Conservation (phyloP, 2,329 filamentous ascomycete species). For the Penicillium sp. region DNA sequence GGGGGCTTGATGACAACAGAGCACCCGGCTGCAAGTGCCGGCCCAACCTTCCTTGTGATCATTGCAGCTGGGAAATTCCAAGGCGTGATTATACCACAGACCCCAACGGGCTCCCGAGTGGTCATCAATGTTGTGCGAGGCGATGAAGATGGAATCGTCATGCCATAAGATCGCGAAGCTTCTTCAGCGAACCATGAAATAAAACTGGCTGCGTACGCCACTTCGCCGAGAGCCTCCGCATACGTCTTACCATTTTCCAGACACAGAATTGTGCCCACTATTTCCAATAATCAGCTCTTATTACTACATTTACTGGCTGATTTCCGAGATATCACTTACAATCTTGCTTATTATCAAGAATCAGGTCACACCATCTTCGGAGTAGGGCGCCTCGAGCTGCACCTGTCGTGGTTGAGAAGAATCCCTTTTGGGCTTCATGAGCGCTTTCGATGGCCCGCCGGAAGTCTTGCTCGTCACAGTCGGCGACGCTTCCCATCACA, state of each 20-base stretch:
- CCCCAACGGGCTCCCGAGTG: constrained; percentile 79
- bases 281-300: no score
- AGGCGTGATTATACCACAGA: constrained; percentile 81
- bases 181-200: constrained; percentile 59
- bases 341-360: no score
- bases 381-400: no score
- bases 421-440: no score
- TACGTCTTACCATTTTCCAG: constrained; percentile 65
- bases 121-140: constrained; percentile 73
- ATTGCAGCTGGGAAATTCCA: constrained; percentile 88
- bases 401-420: no score
- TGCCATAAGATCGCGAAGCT: constrained; percentile 53
- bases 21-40: constrained; percentile 40
- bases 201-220: constrained; percentile 54
- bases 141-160: constrained; percentile 55
- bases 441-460: no score
- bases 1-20: constrained; percentile 40
- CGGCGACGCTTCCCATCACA: no score
- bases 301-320: no score
- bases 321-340: no score
- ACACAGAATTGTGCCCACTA: constrained; percentile 53
- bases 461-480: no score
- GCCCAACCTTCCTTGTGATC: constrained; percentile 52
- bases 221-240: constrained; percentile 54
- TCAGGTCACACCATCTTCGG: no score